Conservation (phyloP, 2,329 filamentous ascomycete genomes). For the Alternaria metachromatica region DNA sequence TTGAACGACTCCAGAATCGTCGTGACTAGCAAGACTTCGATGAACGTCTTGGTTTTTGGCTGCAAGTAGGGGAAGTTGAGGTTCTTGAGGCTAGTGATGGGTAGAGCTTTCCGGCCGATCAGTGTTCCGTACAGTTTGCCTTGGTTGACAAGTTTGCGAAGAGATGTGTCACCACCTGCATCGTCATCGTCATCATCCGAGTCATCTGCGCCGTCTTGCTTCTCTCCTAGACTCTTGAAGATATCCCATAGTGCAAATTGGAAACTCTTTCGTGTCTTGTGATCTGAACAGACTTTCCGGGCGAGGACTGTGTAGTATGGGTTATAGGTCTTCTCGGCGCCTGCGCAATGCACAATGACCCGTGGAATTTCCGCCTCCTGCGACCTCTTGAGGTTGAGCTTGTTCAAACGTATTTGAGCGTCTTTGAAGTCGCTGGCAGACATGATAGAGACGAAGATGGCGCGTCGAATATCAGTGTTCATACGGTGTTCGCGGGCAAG, state of each 20-base stretch:
- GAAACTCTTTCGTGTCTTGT: slow-evolving; percentile 80
- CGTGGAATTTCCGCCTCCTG: slow-evolving; percentile 87
- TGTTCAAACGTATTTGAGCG: slow-evolving; percentile 78
- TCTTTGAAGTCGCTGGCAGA: slow-evolving; percentile 84
- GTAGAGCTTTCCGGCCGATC: slow-evolving; percentile 65
- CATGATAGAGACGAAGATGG: slow-evolving; percentile 93
- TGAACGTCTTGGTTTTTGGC: slow-evolving; percentile 75
- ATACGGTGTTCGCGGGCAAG: slow-evolving; percentile 84
- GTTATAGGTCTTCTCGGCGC: slow-evolving; percentile 84
- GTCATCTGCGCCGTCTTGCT: slow-evolving; percentile 67
- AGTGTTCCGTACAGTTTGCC: slow-evolving; percentile 71
- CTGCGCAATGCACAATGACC: slow-evolving; percentile 86
- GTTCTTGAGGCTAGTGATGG: slow-evolving; percentile 67
- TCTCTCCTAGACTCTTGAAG: slow-evolving; percentile 85
- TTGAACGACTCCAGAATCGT: slow-evolving; percentile 72
- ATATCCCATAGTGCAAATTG: slow-evolving; percentile 86
- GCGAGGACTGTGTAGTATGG: slow-evolving; percentile 92
- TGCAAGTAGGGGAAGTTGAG: slow-evolving; percentile 82
- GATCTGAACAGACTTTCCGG: slow-evolving; percentile 75
- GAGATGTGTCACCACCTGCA: slow-evolving; percentile 55
- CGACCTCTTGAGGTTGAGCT: slow-evolving; percentile 82
- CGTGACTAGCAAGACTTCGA: slow-evolving; percentile 80
- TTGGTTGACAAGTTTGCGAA: slow-evolving; percentile 69
- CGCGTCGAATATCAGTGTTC: slow-evolving; percentile 83
- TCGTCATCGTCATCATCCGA: slow-evolving; percentile 63